Base-by-base conservation (phyloP, 805 yeast genomes). In the Metschnikowia continentalis region DNA sequence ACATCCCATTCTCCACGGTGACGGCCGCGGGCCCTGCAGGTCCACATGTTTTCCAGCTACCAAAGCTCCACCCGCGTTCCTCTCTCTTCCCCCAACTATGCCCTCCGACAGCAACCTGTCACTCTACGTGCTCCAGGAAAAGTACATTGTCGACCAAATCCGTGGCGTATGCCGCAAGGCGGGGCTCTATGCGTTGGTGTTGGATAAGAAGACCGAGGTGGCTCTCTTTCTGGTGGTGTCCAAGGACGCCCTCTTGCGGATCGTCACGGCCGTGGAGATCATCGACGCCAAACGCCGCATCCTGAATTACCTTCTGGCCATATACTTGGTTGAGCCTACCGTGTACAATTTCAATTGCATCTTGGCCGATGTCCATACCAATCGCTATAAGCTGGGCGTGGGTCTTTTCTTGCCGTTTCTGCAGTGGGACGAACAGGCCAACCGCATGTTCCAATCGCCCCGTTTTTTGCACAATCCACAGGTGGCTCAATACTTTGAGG, bases 301-400 rank as follows among this genome's bases (percentile, higher is more conserved):
- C 15, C 84, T 83, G 64, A 67, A 79, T 2, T 81, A 83, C 17
- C 75, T 88, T 42, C 92, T 86, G 57, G 97, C 90, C 6, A 72
- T 94, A 8, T 94, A 94, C 67, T 70, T 94, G 26, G 67, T 90
- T 15, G 88, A 86, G 46, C 90, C 96, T 0, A 68, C 82, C 5
- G 68, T 71, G 35, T 89, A 80, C 69, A 80, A 85, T 36, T 69
- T 90, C 51, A 85, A 84, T 51, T 91, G 98, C 67, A 75, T 94
- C 19, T 67, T 82, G 44, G 83, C 91, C 0, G 99, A 94, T 67
- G 77, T 80, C 8, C 71, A 74, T 19, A 86, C 92, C 1, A 72
- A 79, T n/a, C 78, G 95, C 50, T 94, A 91, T 69, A 81, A 81
- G 49, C 78, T 76, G 39, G 91, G 91, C 1, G 84, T 87, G 64